Percentiles rank a stretch among this genome's conserved stretches.
Conservation (phyloP, 169 alveolate species). For the Plasmodium vivax region DNA sequence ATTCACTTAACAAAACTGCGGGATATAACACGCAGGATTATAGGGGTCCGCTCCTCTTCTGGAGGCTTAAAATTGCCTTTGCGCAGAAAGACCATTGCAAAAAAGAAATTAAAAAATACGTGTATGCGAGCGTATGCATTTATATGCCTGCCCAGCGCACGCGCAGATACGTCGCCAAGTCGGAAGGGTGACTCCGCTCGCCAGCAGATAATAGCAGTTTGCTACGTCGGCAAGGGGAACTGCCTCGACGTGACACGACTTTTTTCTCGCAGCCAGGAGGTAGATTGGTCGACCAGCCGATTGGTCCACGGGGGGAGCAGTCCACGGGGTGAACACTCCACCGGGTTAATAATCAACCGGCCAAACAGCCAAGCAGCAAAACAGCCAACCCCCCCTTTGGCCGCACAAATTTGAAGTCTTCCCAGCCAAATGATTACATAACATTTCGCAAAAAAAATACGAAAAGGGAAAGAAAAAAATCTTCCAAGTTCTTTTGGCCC, state of each 20-base stretch:
- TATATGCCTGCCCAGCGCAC: not conserved
- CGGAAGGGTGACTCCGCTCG: not conserved
- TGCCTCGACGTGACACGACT: not conserved
- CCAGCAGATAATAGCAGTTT: not conserved
- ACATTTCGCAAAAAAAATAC: not conserved
- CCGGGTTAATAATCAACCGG: not conserved
- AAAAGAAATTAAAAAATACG: not conserved
- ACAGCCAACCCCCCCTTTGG: not conserved
- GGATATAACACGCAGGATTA: not conserved
- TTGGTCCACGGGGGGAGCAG: not conserved
- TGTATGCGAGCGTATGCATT: not conserved
- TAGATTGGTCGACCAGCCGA: not conserved
- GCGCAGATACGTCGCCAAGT: not conserved
- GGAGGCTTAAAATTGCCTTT: not conserved
- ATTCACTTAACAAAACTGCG: not conserved
- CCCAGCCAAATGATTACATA: constrained; percentile 2
- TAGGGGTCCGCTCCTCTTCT: not conserved
- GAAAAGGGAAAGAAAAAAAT: not conserved
- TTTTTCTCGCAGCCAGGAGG: not conserved
- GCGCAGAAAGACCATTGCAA: not conserved
- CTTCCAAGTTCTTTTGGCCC: not conserved
- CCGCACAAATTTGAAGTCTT: not conserved
- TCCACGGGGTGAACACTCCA: not conserved
- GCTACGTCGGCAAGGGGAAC: not conserved
- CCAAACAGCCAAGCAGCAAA: not conserved